Base-by-base conservation (phyloP, 495 filamentous ascomycete species). In the Talaromyces ruber region DNA sequence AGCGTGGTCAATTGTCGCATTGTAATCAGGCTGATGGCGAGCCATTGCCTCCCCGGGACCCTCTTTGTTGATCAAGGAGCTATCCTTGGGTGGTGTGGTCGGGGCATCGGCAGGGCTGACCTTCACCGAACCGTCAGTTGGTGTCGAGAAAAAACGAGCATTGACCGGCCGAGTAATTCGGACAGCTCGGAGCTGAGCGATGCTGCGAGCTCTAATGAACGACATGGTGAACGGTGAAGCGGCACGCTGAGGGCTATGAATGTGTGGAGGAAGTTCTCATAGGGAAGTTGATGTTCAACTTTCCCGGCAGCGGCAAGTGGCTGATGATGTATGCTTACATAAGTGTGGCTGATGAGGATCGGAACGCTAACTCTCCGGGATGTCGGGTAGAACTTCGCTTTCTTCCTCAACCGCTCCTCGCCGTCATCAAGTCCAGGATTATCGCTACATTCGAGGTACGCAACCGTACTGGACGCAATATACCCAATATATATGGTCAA, bases 1-100 rank as follows among this genome's bases (percentile, higher is more conserved):
- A 53, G 84, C 86, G 67, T 89, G 87, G 69, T 96, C 91, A 65
- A 88, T 79, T 29, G 84, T 85, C 24, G 86, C 88, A 65, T 84
- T 80, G 71, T 93, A 96, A 66, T 94, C 87, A 57, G 91, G 92
- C 67, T 88, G 76, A 70, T 94, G 90, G 65, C 76, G 80, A 61
- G 79, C 70, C 72, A 80, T 76, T 30, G 76, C 79, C 68, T 82
- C 78, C 11, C 72, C 66, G 64, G 81, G 70, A 32, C 68, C 79
- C 66, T 88, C 76, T 70, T 83, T 69, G 64, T 72, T 77, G 69
- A 83, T 80, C 77, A 86, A 70, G 22, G 74, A 71, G 67, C 77
- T 79, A 28, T 71, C 71, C 53, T 65, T 69, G 61, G 63, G 64
- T 61, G 66, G 71, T 59, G 69, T 65, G 50, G 71, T 69, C 62